Conservation (phyloP, 164 flowering plant genomes). For the Dillenia turbinata region DNA sequence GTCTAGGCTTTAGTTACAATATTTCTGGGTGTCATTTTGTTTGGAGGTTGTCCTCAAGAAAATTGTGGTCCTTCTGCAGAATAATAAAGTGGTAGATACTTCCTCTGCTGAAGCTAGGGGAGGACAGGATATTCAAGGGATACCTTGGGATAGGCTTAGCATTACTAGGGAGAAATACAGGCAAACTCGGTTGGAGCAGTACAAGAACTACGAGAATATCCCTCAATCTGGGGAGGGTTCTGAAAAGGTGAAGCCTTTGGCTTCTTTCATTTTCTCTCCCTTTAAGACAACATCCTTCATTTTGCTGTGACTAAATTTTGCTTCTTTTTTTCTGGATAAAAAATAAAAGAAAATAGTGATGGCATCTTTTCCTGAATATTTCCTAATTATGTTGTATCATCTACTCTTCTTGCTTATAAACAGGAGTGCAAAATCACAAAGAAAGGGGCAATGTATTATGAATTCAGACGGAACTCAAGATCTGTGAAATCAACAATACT, state of each 20-base stretch:
- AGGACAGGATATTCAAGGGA: conserved; percentile 86
- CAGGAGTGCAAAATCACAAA: conserved; percentile 55
- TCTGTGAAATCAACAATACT: conserved; percentile 62
- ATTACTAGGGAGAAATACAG: conserved; percentile 73
- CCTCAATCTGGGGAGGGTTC: conserved; percentile 71
- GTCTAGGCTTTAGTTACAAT: background rate
- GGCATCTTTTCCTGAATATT: background rate
- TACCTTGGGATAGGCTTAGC: conserved; percentile 83
- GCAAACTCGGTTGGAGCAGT: conserved; percentile 75
- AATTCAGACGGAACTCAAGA: conserved; percentile 47
- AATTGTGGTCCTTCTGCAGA: conserved; percentile 25
- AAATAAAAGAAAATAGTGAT: background rate
- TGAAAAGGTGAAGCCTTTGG: conserved; percentile 42
- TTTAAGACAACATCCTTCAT: background rate
- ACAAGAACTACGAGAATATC: conserved; percentile 81
- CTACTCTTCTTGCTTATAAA: background rate
- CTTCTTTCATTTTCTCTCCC: background rate
- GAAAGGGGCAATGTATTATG: conserved; percentile 43
- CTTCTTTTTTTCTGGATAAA: too few species aligned
- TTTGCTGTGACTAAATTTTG: background rate
- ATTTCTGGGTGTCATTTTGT: background rate
- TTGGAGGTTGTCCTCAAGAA: background rate
- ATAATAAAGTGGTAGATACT: conserved; percentile 53
- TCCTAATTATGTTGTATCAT: background rate
- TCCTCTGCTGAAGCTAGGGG: conserved; percentile 70